Conservation (phyloP, 805 yeast genomes). For the Metschnikowia colocasiae region DNA sequence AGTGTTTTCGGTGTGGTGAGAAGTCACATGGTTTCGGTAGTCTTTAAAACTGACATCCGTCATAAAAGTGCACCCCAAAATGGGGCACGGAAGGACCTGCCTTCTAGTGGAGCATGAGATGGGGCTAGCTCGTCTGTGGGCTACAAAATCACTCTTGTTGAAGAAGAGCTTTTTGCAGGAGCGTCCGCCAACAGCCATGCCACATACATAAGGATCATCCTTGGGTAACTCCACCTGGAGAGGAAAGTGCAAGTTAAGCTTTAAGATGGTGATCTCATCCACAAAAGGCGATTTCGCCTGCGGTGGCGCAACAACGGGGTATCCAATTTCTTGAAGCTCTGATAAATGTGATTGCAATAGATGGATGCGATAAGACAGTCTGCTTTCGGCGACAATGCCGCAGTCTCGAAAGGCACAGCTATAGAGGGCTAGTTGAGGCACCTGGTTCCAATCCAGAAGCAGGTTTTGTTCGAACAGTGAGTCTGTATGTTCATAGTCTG, state of each 20-base stretch:
- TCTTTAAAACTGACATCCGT: conserved; percentile 25
- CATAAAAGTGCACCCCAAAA: conserved; percentile 39
- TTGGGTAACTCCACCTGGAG: conserved; percentile 10
- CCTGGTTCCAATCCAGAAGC: conserved; percentile 7
- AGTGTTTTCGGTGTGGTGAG: conserved; percentile 1
- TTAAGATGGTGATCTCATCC: conserved; percentile 13
- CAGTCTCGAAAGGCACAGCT: conserved; percentile 17
- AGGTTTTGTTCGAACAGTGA: conserved; percentile 11
- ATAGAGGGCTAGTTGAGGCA: conserved; percentile 3
- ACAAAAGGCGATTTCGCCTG: not conserved
- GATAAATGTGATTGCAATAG: conserved; percentile 10
- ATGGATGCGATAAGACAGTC: conserved; percentile 12
- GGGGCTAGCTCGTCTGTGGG: conserved; percentile 13
- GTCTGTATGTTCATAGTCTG: not conserved
- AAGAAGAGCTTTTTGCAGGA: conserved; percentile 14
- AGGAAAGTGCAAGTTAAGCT: conserved; percentile 17
- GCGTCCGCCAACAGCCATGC: not conserved
- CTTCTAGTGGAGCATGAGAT: conserved; percentile 26
- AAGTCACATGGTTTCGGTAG: conserved; percentile 9
- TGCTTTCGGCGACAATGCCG: conserved; percentile 6
- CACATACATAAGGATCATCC: conserved; percentile 7
- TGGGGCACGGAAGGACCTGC: conserved; percentile 36
- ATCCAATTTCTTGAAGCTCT: conserved; percentile 16
- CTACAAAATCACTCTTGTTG: conserved; percentile 21
- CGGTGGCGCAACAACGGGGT: conserved; percentile 10